These are phyloP conservation scores for Eucalyptus pauciflora DNA, from an alignment of 345 rosid genomes.

Conservation along the genomic window DNA sequence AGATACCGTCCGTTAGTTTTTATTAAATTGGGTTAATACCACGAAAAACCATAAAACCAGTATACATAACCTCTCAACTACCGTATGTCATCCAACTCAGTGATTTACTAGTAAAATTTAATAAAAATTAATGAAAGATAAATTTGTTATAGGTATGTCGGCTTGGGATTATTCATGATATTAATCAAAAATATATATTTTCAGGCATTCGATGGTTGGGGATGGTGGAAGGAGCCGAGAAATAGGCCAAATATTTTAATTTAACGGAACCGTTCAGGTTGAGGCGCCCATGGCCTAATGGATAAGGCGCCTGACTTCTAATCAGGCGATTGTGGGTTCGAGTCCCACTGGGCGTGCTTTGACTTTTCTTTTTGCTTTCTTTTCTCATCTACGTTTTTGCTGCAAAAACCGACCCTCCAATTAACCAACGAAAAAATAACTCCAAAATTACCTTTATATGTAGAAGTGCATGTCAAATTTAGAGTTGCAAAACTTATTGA, in stretches of 20 bases:
- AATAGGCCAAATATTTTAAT: accelerated
- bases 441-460: not conserved
- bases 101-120: no score
- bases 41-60: accelerated
- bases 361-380: not conserved
- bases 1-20: accelerated
- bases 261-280: accelerated
- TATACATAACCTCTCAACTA: no score
- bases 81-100: accelerated
- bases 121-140: accelerated
- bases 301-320: conserved; percentile 85
- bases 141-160: accelerated
- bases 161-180: no score
- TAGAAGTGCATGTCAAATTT: not conserved
- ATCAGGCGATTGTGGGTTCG: conserved; percentile 89
- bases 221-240: not conserved
- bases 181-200: no score
- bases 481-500: not conserved
- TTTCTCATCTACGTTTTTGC: not conserved
- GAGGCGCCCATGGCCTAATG: conserved; percentile 65
- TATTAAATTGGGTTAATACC: no score
- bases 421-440: not conserved
- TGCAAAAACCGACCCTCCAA: not conserved
- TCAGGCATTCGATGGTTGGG: not conserved
- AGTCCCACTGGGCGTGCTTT: conserved; percentile 57